A percentile compares a stretch with the other conserved stretches of the same genome.
phyloP scores from a whole-genome alignment of 345 rosid species.

The Combretum micranthum region DNA sequence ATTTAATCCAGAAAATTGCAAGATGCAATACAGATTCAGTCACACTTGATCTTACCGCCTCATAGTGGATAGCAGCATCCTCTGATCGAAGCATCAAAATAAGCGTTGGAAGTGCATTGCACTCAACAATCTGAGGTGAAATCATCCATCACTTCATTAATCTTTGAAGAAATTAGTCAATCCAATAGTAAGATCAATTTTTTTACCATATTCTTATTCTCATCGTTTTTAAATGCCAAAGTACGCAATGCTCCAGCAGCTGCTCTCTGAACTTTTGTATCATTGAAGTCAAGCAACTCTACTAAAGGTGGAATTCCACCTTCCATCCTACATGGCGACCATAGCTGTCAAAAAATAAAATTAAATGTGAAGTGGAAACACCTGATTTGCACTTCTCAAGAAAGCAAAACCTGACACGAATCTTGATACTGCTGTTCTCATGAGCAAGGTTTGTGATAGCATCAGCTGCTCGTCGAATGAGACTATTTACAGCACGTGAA shows the following conservation, averaged over 20 bases:
- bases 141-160: constrained; percentile 8
- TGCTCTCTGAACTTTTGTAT: constrained; percentile 94
- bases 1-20: not conserved
- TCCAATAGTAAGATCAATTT: not conserved
- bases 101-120: constrained; percentile 89
- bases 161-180: no score
- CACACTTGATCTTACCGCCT: constrained; percentile 58
- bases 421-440: constrained; percentile 91
- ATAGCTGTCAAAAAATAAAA: not conserved
- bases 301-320: constrained; percentile 98
- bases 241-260: constrained; percentile 98
- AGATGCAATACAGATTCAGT: not conserved
- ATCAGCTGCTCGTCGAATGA: constrained; percentile 95
- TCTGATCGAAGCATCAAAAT: constrained; percentile 93
- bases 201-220: constrained; percentile 80
- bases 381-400: not conserved
- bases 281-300: constrained; percentile 82
- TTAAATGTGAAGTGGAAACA: no score
- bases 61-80: constrained; percentile 98
- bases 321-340: constrained; percentile 55
- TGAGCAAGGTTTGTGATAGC: constrained; percentile 98
- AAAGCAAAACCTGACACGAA: constrained; percentile 83
- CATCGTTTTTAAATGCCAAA: constrained; percentile 92
- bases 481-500: constrained; percentile 78
- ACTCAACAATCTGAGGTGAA: constrained; percentile 80